phyloP scores from a whole-genome alignment of 352 stramenopile genomes.

The Phytopythium aichiense region DNA sequence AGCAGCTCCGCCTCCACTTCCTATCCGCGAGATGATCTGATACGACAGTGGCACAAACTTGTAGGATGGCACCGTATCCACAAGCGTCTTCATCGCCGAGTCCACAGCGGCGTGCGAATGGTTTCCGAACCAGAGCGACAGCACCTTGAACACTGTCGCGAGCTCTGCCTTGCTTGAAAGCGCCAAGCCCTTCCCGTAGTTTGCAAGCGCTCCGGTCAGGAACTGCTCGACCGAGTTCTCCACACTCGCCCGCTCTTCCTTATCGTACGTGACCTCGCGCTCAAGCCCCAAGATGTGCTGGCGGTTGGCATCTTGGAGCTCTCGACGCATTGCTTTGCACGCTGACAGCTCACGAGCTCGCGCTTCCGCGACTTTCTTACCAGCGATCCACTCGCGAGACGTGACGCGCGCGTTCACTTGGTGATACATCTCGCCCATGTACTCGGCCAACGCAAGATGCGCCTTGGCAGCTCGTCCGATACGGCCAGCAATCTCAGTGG shows the following conservation, averaged over 20 bases:
- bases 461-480: constrained; percentile 61
- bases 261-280: constrained; percentile 88
- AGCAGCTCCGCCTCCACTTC: constrained; percentile 20
- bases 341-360: constrained; percentile 56
- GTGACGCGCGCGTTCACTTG: constrained; percentile 80
- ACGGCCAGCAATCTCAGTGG: constrained; percentile 27
- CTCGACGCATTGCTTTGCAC: constrained; percentile 53
- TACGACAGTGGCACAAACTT: constrained; percentile 97
- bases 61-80: constrained; percentile 89
- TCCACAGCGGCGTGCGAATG: constrained; percentile 71
- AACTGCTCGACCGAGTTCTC: constrained; percentile 85
- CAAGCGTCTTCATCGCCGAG: constrained; percentile 74
- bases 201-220: constrained; percentile 82
- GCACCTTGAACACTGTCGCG: constrained; percentile 89
- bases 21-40: constrained; percentile 97
- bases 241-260: constrained; percentile 82
- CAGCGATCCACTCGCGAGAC: constrained; percentile 88
- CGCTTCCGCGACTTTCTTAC: constrained; percentile 70
- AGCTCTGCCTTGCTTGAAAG: constrained; percentile 70
- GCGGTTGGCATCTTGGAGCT: constrained; percentile 59
- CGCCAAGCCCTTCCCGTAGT: constrained; percentile 68
- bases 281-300: constrained; percentile 67
- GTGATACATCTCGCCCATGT: constrained; percentile 91
- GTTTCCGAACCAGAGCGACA: constrained; percentile 95
- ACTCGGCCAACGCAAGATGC: constrained; percentile 86